phyloP scores from a whole-genome alignment of 2,329 filamentous ascomycete genomes.

The Colletotrichum lupini region DNA sequence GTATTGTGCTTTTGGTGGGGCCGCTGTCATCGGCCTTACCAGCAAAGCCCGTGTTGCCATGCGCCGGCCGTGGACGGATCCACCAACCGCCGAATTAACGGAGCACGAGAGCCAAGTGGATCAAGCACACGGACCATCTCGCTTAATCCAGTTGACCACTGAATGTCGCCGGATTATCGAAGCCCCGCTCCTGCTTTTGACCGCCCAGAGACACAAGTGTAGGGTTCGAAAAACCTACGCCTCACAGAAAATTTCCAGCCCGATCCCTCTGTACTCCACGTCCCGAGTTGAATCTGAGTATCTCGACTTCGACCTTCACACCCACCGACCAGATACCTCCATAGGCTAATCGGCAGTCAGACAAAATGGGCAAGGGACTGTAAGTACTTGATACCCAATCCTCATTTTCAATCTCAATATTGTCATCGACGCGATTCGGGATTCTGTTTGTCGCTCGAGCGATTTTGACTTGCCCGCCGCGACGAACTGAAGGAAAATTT shows the following conservation, averaged over 20 bases:
- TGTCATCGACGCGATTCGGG: neutral
- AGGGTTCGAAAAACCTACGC: constrained; percentile 31
- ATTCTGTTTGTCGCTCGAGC: neutral
- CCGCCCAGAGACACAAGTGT: neutral
- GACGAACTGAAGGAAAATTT: neutral
- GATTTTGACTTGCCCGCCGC: neutral
- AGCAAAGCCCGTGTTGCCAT: neutral
- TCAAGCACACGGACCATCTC: constrained; percentile 14
- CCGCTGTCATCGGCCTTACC: neutral
- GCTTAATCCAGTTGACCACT: neutral
- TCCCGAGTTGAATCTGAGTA: constrained; percentile 9
- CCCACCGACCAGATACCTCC: constrained; percentile 35
- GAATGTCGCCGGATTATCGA: constrained; percentile 9
- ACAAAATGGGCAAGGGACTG: constrained; percentile 75
- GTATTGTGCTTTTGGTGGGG: neutral
- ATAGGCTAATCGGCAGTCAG: constrained; percentile 41
- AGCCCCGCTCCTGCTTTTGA: constrained; percentile 7
- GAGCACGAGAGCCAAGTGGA: neutral
- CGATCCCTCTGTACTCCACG: constrained; percentile 15
- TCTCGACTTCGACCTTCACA: constrained; percentile 28
- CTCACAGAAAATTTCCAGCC: constrained; percentile 9
- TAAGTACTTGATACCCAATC: constrained; percentile 49
- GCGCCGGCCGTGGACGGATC: neutral
- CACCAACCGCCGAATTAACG: neutral
- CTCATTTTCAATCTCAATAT: neutral